Conservation (phyloP, 2,329 filamentous ascomycete genomes). For the Aspergillus ruber region DNA sequence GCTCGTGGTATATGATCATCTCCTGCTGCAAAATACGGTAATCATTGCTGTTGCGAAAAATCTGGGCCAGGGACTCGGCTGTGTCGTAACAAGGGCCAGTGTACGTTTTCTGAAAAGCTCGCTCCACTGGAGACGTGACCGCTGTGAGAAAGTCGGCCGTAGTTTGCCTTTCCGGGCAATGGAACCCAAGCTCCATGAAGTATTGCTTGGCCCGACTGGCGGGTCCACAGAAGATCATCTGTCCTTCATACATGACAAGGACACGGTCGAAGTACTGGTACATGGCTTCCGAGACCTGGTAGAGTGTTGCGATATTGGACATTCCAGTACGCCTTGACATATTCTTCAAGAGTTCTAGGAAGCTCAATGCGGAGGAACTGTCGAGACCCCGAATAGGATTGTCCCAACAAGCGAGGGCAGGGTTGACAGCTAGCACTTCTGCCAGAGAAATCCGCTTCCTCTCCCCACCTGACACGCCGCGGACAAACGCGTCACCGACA, state of each 20-base stretch:
- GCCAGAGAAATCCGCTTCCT: slow-evolving; percentile 6
- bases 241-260: not conserved
- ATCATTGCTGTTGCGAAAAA: not conserved
- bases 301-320: not conserved
- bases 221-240: not conserved
- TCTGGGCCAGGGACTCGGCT: not conserved
- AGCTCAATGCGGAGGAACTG: not conserved
- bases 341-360: not conserved
- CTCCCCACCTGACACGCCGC: slow-evolving; percentile 11
- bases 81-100: not conserved
- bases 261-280: slow-evolving; percentile 1
- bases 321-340: not conserved
- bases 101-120: not conserved
- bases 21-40: not conserved
- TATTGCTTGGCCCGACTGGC: slow-evolving; percentile 2
- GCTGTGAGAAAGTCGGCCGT: slow-evolving; percentile 3
- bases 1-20: not conserved
- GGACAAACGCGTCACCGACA: slow-evolving; percentile 10
- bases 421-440: slow-evolving; percentile 1
- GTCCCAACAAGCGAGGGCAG: not conserved
- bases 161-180: slow-evolving; percentile 3
- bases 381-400: not conserved
- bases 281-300: slow-evolving; percentile 1
- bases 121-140: not conserved
- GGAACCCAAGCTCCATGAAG: slow-evolving; percentile 3